Percentiles rank a stretch among this genome's conserved stretches.
phyloP scores from a whole-genome alignment of 2,329 filamentous ascomycete genomes.

The Xylariales sp. region DNA sequence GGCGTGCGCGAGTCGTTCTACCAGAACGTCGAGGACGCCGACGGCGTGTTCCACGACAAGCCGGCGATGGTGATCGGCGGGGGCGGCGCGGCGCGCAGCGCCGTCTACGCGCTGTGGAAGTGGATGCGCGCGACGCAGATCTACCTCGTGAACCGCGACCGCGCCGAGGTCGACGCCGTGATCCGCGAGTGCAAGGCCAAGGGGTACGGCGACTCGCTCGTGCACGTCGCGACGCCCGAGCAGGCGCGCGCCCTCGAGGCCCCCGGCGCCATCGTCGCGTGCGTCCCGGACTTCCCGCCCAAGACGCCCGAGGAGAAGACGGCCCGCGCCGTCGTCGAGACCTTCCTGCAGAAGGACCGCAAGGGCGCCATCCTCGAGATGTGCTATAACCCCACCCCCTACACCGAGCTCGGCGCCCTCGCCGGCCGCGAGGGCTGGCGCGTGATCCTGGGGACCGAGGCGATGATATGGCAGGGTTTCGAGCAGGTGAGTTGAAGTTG shows the following conservation, averaged over 20 bases:
- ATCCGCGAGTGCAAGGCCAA: slow-evolving; percentile 70
- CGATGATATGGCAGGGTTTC: slow-evolving; percentile 80
- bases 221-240: slow-evolving; percentile 70
- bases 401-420: slow-evolving; percentile 73
- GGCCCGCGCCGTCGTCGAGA: slow-evolving; percentile 67
- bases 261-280: slow-evolving; percentile 76
- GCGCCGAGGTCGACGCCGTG: slow-evolving; percentile 73
- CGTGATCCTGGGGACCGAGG: slow-evolving; percentile 80
- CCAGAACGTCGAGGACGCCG: slow-evolving; percentile 62
- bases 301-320: slow-evolving; percentile 70
- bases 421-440: slow-evolving; percentile 74
- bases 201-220: slow-evolving; percentile 69
- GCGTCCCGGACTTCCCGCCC: slow-evolving; percentile 81
- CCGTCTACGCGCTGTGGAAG: slow-evolving; percentile 78
- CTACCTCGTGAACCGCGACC: slow-evolving; percentile 82
- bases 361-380: slow-evolving; percentile 82
- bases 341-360: slow-evolving; percentile 59
- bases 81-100: slow-evolving; percentile 81
- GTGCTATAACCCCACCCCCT: slow-evolving; percentile 82
- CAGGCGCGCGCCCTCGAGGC: slow-evolving; percentile 68
- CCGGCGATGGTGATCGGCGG: slow-evolving; percentile 81
- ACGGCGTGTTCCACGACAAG: slow-evolving; percentile 63
- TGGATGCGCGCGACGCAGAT: slow-evolving; percentile 75
- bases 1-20: slow-evolving; percentile 80
- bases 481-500: slow-evolving; percentile 62